Evolutionary conservation across 176 grass and related monocot species (phyloP).

Genomic region (Zea mays): DNA sequence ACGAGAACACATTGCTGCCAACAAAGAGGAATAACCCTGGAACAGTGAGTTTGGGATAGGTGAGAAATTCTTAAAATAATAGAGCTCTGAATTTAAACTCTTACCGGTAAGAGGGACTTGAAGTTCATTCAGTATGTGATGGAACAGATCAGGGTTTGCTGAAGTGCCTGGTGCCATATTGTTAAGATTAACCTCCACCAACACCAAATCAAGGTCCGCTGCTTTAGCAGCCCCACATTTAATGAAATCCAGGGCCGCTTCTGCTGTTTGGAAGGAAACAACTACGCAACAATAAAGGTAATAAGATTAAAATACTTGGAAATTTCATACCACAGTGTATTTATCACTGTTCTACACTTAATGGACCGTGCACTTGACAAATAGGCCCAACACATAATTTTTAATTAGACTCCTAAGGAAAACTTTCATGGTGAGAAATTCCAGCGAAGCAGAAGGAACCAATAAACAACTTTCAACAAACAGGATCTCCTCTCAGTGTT

Average conservation of each 20-base stretch:
- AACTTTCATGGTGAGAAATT: background rate
- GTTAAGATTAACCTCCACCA: slow-evolving; percentile 36
- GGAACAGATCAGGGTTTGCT: slow-evolving; percentile 9
- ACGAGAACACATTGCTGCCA: slow-evolving; percentile 38
- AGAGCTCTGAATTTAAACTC: slow-evolving; percentile 23
- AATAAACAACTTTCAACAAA: background rate
- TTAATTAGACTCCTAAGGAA: slow-evolving; percentile 17
- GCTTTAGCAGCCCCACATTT: slow-evolving; percentile 26
- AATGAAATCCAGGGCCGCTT: slow-evolving; percentile 31
- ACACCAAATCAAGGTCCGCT: slow-evolving; percentile 36
- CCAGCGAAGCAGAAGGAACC: background rate
- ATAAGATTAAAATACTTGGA: slow-evolving; percentile 18
- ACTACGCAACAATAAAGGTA: slow-evolving; percentile 24
- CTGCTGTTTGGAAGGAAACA: slow-evolving; percentile 17
- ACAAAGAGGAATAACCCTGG: slow-evolving; percentile 16
- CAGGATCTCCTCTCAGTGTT: background rate
- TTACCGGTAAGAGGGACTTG: slow-evolving; percentile 38
- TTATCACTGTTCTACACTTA: background rate
- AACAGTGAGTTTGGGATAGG: background rate
- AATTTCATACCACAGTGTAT: background rate
- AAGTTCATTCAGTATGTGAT: slow-evolving; percentile 26
- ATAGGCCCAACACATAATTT: background rate
- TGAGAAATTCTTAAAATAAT: slow-evolving; percentile 15
- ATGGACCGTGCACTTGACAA: slow-evolving; percentile 7
- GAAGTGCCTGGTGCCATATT: slow-evolving; percentile 4